These are phyloP conservation scores for Macrolepiota fuliginosa DNA, from an alignment of 768 basidiomycete genomes.

Conservation along the genomic window DNA sequence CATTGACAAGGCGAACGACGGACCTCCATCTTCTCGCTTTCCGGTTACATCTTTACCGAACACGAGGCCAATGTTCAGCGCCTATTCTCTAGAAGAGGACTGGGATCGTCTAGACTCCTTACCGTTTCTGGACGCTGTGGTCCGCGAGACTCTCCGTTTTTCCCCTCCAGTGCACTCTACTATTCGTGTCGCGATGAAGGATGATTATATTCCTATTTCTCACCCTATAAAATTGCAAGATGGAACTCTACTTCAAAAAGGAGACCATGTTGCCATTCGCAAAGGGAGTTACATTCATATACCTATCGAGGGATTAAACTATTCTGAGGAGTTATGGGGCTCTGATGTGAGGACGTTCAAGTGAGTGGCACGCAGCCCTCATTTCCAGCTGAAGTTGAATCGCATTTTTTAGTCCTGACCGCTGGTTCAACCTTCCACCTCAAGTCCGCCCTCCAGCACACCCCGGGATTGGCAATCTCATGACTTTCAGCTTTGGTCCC, in stretches of 20 bases:
- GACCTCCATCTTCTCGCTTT: neutral
- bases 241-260: slow-evolving; percentile 30
- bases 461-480: slow-evolving; percentile 47
- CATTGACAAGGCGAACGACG: neutral
- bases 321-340: slow-evolving; percentile 53
- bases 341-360: slow-evolving; percentile 50
- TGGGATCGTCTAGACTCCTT: slow-evolving; percentile 39
- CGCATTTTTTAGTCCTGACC: slow-evolving; percentile 23
- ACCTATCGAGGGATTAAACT: slow-evolving; percentile 55
- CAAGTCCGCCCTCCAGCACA: slow-evolving; percentile 31
- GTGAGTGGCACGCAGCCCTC: slow-evolving; percentile 30
- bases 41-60: neutral
- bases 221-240: slow-evolving; percentile 39
- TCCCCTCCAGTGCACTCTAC: slow-evolving; percentile 56
- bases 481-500: slow-evolving; percentile 54
- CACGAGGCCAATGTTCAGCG: neutral
- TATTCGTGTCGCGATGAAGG: slow-evolving; percentile 50
- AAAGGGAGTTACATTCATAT: slow-evolving; percentile 58
- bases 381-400: neutral
- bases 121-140: slow-evolving; percentile 53
- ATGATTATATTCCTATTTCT: slow-evolving; percentile 54
- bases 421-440: slow-evolving; percentile 44
- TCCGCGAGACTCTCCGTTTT: slow-evolving; percentile 56
- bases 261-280: slow-evolving; percentile 36
- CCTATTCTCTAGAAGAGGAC: slow-evolving; percentile 18